phyloP scores from a whole-genome alignment of 345 rosid species.

The Theobroma cacao region DNA sequence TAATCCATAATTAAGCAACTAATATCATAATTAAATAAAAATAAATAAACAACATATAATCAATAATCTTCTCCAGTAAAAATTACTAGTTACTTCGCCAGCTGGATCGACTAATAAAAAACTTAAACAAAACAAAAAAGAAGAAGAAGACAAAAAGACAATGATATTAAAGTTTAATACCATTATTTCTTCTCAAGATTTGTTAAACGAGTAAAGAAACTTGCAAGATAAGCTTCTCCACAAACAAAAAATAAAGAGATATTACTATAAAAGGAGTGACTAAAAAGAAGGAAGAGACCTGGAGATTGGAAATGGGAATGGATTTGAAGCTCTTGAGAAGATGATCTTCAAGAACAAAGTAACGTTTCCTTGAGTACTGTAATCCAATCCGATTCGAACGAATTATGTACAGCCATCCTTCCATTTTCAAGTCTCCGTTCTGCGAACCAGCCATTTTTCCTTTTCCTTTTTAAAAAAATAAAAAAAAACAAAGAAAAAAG shows the following conservation, averaged over 20 bases:
- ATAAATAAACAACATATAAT: too few species aligned
- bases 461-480: not conserved
- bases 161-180: not conserved
- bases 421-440: conserved; percentile 53
- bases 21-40: not conserved
- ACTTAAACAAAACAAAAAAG: not conserved
- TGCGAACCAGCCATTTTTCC: conserved; percentile 39
- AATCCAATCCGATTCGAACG: conserved; percentile 81
- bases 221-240: not conserved
- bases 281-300: conserved; percentile 36
- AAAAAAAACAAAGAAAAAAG: not conserved
- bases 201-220: not conserved
- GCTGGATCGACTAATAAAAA: not conserved
- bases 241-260: not conserved
- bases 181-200: not conserved
- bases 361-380: conserved; percentile 79
- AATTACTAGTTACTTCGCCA: not conserved
- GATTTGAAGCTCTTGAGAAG: conserved; percentile 77
- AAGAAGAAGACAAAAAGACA: too few species aligned
- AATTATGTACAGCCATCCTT: conserved; percentile 84
- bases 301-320: conserved; percentile 41
- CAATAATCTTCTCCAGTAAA: not conserved
- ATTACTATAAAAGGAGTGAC: not conserved
- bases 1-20: not conserved
- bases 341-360: conserved; percentile 69